Conservation (phyloP, 108 stramenopile species). For the Skeletonema tropicum region DNA sequence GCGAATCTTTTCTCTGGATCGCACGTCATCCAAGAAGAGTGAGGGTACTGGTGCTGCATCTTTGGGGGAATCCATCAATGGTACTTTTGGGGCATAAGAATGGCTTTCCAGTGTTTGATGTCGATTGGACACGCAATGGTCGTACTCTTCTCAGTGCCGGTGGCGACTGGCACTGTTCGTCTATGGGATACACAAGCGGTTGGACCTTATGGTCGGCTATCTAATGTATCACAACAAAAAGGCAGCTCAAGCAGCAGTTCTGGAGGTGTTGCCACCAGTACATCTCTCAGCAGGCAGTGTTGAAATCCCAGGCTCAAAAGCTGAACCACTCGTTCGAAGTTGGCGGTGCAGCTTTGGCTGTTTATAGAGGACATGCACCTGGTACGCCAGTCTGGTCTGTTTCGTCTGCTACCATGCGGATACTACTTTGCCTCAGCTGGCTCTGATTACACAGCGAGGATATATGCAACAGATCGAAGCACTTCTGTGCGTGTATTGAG, state of each 20-base stretch:
- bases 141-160: slow-evolving; percentile 83
- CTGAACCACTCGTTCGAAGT: slow-evolving; percentile 57
- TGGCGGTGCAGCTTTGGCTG: slow-evolving; percentile 81
- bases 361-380: slow-evolving; percentile 85
- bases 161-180: slow-evolving; percentile 83
- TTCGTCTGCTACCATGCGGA: slow-evolving; percentile 83
- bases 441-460: slow-evolving; percentile 87
- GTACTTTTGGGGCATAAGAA: slow-evolving; percentile 90
- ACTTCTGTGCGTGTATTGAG: slow-evolving; percentile 90
- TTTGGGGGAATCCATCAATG: slow-evolving; percentile 50
- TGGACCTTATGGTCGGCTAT: slow-evolving; percentile 71
- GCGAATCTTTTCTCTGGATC: slow-evolving; percentile 44
- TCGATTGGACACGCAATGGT: slow-evolving; percentile 87
- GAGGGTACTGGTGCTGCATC: slow-evolving; percentile 31
- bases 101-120: slow-evolving; percentile 89
- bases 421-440: slow-evolving; percentile 96
- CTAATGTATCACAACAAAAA: slow-evolving; percentile 41
- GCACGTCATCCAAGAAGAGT: slow-evolving; percentile 28
- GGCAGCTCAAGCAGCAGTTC: slow-evolving; percentile 14
- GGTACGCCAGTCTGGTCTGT: slow-evolving; percentile 84
- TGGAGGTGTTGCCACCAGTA: slow-evolving; percentile 20
- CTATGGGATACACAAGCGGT: slow-evolving; percentile 89
- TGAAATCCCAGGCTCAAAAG: slow-evolving; percentile 59
- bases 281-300: slow-evolving; percentile 53
- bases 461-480: slow-evolving; percentile 94